Evolutionary conservation across 2,329 filamentous ascomycete genomes (phyloP), one percentile per base, ranked within the genome.

Genomic region (Aspergillus ruber): DNA sequence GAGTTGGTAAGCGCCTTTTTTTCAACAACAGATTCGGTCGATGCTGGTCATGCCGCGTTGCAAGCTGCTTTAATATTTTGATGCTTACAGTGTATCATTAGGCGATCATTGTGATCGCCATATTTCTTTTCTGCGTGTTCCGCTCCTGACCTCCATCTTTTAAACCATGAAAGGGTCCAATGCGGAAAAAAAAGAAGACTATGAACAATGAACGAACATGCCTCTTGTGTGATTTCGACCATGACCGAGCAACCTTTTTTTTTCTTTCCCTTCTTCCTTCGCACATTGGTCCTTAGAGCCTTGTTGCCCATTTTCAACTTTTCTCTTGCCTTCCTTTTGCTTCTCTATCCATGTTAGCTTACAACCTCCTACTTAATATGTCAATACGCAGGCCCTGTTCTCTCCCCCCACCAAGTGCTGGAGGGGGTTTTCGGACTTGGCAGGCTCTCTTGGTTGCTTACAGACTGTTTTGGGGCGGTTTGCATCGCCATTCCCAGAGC

Each of bases 31-130:
- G 56, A 54, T 56, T 54, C 56, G 62, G 62, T 64, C 55, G 57
- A 54, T 66, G 63, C 65, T 64, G 64, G 62, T 64, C 62, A 64
- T 59, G 50, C 59, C 61, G 58, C 55, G 53, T 58, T 56, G 51
- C 50, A 49, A 52, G 52, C 35, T 52, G 45, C 45, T 46, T 55
- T 36, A 48, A 15, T 15, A 38, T 38, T 25, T 20, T 48, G 25
- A 29, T 29, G 25, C 40, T 43, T 48, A 27, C 49, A 52, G 45
- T 50, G 48, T 55, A 52, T 54, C 33, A 46, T 51, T 51, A 44
- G 46, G 39, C 42, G 43, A 41, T 47, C 41, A 20, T 46, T 25
- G 21, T 45, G 42, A 40, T 50, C 43, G 44, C 44, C 36, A 21
- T 43, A 23, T 56, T 45, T 41, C 39, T 45, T 27, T 42, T 46